These are phyloP conservation scores for Elsinoe arachidis DNA, from an alignment of 2,329 filamentous ascomycete species.

Conservation along the genomic window DNA sequence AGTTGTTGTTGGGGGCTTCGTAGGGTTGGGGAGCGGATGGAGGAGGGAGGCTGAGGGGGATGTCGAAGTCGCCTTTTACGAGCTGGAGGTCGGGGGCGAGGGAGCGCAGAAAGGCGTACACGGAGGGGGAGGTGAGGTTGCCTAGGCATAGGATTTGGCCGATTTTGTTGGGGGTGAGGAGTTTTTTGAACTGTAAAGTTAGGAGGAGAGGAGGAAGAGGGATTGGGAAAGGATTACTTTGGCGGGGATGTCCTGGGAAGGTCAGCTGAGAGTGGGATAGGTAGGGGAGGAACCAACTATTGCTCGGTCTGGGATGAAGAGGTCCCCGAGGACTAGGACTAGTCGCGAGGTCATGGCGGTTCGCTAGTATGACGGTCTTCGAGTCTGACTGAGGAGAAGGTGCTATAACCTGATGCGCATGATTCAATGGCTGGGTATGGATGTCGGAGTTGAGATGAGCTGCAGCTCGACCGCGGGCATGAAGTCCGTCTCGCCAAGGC, in stretches of 20 bases:
- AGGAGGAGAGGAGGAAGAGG: not conserved
- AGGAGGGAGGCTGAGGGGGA: constrained; percentile 52
- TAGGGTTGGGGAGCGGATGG: constrained; percentile 18
- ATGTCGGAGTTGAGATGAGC: not conserved
- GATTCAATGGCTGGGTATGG: not conserved
- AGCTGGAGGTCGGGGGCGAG: constrained; percentile 57
- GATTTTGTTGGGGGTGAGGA: constrained; percentile 51
- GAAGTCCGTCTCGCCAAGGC: too few relatives aligned
- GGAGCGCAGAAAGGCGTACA: constrained; percentile 47
- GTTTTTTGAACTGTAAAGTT: constrained; percentile 41
- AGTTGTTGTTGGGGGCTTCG: constrained; percentile 16
- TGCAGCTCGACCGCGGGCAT: not conserved
- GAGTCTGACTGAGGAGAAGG: not conserved
- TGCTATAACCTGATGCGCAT: constrained; percentile 5
- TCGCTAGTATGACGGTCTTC: not conserved
- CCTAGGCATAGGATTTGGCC: constrained; percentile 51
- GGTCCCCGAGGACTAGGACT: constrained; percentile 83
- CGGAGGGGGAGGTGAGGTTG: constrained; percentile 50
- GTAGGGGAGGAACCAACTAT: constrained; percentile 45
- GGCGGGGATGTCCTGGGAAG: constrained; percentile 62
- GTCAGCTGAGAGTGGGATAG: constrained; percentile 15
- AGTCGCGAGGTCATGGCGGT: constrained; percentile 66
- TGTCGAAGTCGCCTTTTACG: constrained; percentile 62
- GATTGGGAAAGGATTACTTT: constrained; percentile 51
- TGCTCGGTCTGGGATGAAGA: constrained; percentile 87